Base-by-base conservation (phyloP, 768 basidiomycete genomes). In the Lactifluus hygrophoroides region DNA sequence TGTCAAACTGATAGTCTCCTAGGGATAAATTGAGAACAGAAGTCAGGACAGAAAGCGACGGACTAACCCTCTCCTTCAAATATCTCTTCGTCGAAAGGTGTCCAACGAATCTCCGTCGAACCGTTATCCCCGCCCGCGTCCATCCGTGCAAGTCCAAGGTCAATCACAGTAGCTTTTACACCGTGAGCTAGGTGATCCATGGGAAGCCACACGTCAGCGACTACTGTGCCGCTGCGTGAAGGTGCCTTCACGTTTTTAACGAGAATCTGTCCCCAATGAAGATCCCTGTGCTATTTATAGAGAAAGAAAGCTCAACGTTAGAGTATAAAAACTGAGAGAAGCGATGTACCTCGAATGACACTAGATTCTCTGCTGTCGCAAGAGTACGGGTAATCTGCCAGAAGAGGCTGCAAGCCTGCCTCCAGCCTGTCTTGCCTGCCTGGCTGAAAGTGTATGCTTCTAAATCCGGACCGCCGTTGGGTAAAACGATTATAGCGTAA, bases 231-330 rank as follows among this genome's bases (percentile, higher is more conserved):
- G 64, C 45, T 54, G 69, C 69, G 61, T 65, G 63, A 37, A 47
- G 68, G 52, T 65, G 38, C 53, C 34, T 14, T 37, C 11, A 79
- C 57, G 58, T 78, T 76, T 66, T 85, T 84, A 48, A 98, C 83
- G 8, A 99, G 78, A 50, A 99, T 88, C 70, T 99, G 96, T 21
- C 96, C 96, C 83, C 91, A 92, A 66, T 99, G 96, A n/a, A 99
- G 81, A 70, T 99, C 96, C 32, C 96, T 92, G 72, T 99, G 96
- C 95, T 99, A 66, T 49, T 27, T 16, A 27, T 35, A 3, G 23
- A 28, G 37, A 13, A 27, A 28, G 37, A 13, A 17, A 23, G 53
- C 37, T 59, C 27, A 17, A 8, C n/a, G 35, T 40, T 50, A 40
- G 23, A 56, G 28, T 25, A 11, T 17, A 13, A 40, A 57, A 7